phyloP scores from a whole-genome alignment of 1,139 yeast genomes.

The Saccharomyces hybrid region DNA sequence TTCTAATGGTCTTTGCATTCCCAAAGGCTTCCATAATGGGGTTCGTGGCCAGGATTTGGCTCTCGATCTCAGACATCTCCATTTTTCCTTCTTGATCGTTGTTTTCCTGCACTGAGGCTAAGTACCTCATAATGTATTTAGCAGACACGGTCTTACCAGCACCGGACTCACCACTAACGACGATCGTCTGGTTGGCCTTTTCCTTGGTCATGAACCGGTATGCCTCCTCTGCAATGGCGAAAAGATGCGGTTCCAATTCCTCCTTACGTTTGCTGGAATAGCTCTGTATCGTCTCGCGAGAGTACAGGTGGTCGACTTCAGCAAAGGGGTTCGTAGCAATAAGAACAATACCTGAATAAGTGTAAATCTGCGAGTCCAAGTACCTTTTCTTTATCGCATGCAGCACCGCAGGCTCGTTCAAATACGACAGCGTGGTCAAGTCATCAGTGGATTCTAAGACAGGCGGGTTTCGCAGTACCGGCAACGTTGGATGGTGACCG shows the following conservation, averaged over 20 bases:
- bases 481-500: slow-evolving; percentile 35
- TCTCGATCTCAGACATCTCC: slow-evolving; percentile 86
- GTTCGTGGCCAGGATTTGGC: slow-evolving; percentile 91
- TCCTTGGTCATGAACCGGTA: slow-evolving; percentile 89
- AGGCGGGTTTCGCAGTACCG: slow-evolving; percentile 89
- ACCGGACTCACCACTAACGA: too few relatives aligned
- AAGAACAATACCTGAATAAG: slow-evolving; percentile 93
- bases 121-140: too few relatives aligned
- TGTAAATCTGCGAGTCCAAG: slow-evolving; percentile 81
- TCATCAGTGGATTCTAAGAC: slow-evolving; percentile 77
- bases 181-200: slow-evolving; percentile 66
- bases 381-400: slow-evolving; percentile 89
- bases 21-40: slow-evolving; percentile 99
- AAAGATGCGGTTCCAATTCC: slow-evolving; percentile 91
- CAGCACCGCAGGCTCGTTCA: slow-evolving; percentile 91
- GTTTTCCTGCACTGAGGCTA: slow-evolving; percentile 8
- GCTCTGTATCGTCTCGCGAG: slow-evolving; percentile 87
- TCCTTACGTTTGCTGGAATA: slow-evolving; percentile 90
- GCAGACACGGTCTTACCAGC: too few relatives aligned
- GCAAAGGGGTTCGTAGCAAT: slow-evolving; percentile 97
- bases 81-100: slow-evolving; percentile 34
- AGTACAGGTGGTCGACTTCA: slow-evolving; percentile 80
- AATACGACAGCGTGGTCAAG: slow-evolving; percentile 79
- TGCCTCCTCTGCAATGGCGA: slow-evolving; percentile 98
- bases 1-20: slow-evolving; percentile 95